Evolutionary conservation across 2,329 filamentous ascomycete genomes (phyloP).

Genomic region (Botrytis aclada): DNA sequence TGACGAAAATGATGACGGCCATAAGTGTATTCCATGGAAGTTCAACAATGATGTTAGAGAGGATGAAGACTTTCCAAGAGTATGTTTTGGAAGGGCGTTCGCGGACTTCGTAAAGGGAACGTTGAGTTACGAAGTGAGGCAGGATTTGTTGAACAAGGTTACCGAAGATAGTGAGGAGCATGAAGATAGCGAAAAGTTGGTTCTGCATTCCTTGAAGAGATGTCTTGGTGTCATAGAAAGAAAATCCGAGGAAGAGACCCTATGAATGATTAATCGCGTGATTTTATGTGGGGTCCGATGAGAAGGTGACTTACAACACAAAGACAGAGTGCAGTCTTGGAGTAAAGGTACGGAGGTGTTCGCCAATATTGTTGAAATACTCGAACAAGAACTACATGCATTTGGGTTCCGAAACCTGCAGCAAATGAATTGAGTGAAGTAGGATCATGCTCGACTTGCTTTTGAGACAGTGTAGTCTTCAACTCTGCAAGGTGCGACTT

Average conservation of each 20-base stretch:
- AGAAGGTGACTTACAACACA: slow-evolving; percentile 22
- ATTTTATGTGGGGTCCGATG: not conserved
- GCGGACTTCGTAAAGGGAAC: slow-evolving; percentile 61
- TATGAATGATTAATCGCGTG: slow-evolving; percentile 12
- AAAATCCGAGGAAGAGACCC: slow-evolving; percentile 67
- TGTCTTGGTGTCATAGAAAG: slow-evolving; percentile 62
- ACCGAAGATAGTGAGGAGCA: slow-evolving; percentile 71
- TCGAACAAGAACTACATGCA: slow-evolving; percentile 52
- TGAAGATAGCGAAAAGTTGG: slow-evolving; percentile 72
- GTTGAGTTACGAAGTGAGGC: slow-evolving; percentile 59
- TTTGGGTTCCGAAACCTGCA: slow-evolving; percentile 57
- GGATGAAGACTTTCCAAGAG: slow-evolving; percentile 64
- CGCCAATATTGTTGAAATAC: slow-evolving; percentile 66
- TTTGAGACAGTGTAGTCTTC: slow-evolving; percentile 43
- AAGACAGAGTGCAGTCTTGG: slow-evolving; percentile 34
- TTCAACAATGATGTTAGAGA: slow-evolving; percentile 77
- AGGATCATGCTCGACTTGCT: slow-evolving; percentile 30
- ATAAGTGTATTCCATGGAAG: slow-evolving; percentile 77
- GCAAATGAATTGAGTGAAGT: slow-evolving; percentile 54
- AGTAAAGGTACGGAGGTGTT: slow-evolving; percentile 55
- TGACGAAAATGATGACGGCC: slow-evolving; percentile 71
- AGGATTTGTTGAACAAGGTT: slow-evolving; percentile 76
- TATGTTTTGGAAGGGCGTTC: slow-evolving; percentile 79
- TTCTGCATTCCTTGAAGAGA: slow-evolving; percentile 64
- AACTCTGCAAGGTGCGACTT: slow-evolving; percentile 52